Base-by-base conservation (phyloP, 2,329 filamentous ascomycete species). In the Colletotrichum sidae region DNA sequence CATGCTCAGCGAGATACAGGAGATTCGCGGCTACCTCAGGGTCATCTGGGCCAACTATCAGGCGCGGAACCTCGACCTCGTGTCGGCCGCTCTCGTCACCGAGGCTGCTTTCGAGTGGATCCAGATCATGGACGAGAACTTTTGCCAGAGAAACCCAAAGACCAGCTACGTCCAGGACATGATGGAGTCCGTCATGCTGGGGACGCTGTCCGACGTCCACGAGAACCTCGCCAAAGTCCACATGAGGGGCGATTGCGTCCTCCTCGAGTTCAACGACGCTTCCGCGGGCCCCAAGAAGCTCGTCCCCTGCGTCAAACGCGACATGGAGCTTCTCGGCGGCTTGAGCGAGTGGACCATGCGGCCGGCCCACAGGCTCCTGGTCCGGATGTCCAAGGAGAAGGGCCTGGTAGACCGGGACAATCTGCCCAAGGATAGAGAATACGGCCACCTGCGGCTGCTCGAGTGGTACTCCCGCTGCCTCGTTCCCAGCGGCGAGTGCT, bases 91-190 rank as follows among this genome's bases (percentile, higher is more conserved):
- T 6, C 9, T 55, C 12, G 39, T 55, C 52, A 55, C 52, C 2
- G 52, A 55, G n/a, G 52, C 52, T 2, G 52, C 52, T 8, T 55
- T 45, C 13, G 52, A 55, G 39, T 45, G 38, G 6, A 55, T 55
- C 11, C 8, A 5, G 3, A 55, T 55, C 39, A 15, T 55, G 39
- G 25, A 55, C 39, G 52, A 55, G 25, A 10, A 37, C 13, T 55
- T 55, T 33, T 44, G 39, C 25, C 13, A 34, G 39, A 17, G 33
- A 9, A 25, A 55, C 39, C n/a, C 38, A 6, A 12, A n/a, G 8
- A 9, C 44, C 4, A 9, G 34, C 39, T 13, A 10, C 1, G 10
- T 6, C n/a, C n/a, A 46, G 0, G n/a, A n/a, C 13, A 46, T 46
- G 44, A 46, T 46, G 9, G n/a, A 46, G 8, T 17, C 15, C 4